Evolutionary conservation across 2,329 filamentous ascomycete species (phyloP).

Genomic region (Xylariales sp.): DNA sequence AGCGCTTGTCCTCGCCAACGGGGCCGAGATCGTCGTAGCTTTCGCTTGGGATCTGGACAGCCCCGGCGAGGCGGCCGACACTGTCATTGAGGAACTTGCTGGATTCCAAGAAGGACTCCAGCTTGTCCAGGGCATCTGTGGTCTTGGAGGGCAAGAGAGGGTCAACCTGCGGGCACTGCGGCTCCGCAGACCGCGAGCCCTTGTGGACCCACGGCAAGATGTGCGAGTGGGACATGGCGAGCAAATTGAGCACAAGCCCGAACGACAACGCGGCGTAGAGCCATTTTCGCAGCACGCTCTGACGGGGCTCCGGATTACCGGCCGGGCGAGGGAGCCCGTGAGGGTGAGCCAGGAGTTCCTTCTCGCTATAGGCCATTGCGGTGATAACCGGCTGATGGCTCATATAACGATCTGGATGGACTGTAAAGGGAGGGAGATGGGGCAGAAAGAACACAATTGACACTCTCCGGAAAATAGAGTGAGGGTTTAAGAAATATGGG

Average conservation of each 20-base stretch:
- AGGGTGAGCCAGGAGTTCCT: no score
- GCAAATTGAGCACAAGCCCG: neutral
- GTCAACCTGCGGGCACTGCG: constrained; percentile 28
- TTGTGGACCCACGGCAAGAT: neutral
- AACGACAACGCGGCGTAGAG: no score
- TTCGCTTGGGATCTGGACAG: constrained; percentile 50
- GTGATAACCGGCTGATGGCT: no score
- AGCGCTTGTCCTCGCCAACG: constrained; percentile 52
- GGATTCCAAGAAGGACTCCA: constrained; percentile 27
- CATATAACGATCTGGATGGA: no score
- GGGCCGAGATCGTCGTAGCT: constrained; percentile 51
- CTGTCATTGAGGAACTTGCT: constrained; percentile 27
- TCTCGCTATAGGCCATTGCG: no score
- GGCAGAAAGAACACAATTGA: no score
- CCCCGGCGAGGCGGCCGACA: constrained; percentile 31
- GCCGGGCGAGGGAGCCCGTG: no score
- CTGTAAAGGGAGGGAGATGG: no score
- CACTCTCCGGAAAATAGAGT: no score
- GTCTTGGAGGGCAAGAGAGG: constrained; percentile 24
- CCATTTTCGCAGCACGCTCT: no score
- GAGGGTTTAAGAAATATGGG: no score
- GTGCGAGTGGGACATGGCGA: neutral
- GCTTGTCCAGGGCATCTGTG: constrained; percentile 19
- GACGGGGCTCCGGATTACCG: no score
- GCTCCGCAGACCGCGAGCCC: neutral